Evolutionary conservation across 1,284 basidiomycete genomes (phyloP).

Genomic region (Xerocomus amazonicus): DNA sequence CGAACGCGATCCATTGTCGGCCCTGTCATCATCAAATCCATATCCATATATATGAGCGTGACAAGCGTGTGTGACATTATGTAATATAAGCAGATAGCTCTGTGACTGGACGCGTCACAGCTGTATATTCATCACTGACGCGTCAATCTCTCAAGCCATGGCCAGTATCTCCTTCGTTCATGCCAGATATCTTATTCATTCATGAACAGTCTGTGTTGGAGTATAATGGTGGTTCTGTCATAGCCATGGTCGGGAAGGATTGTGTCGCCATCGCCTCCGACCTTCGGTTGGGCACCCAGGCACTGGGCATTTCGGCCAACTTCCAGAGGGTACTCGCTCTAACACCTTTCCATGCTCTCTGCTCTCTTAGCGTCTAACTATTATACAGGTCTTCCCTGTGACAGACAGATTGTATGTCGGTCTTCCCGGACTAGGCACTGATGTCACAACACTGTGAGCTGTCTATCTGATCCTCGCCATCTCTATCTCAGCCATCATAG

Average conservation of each 20-base stretch:
- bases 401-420: constrained; percentile 93
- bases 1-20: constrained; percentile 18
- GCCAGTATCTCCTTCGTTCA: constrained; percentile 17
- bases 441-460: constrained; percentile 85
- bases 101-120: constrained; percentile 22
- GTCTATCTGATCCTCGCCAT: neutral
- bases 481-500: constrained; percentile 39
- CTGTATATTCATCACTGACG: constrained; percentile 17
- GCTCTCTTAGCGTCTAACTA: constrained; percentile 6
- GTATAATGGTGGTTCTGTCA: constrained; percentile 93
- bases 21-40: neutral
- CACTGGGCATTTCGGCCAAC: constrained; percentile 85
- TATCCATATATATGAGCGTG: constrained; percentile 6
- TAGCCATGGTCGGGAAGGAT: constrained; percentile 99
- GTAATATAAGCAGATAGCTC: neutral
- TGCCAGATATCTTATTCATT: constrained; percentile 9
- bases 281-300: constrained; percentile 88
- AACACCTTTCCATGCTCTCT: neutral
- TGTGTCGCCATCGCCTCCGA: constrained; percentile 99
- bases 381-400: constrained; percentile 82
- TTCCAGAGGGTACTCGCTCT: constrained; percentile 79
- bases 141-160: constrained; percentile 27
- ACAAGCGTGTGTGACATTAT: constrained; percentile 6
- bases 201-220: constrained; percentile 72
- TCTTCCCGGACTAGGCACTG: constrained; percentile 89